Evolutionary conservation across 805 yeast genomes (phyloP).

Genomic region (Cyberlindnera petersonii): DNA sequence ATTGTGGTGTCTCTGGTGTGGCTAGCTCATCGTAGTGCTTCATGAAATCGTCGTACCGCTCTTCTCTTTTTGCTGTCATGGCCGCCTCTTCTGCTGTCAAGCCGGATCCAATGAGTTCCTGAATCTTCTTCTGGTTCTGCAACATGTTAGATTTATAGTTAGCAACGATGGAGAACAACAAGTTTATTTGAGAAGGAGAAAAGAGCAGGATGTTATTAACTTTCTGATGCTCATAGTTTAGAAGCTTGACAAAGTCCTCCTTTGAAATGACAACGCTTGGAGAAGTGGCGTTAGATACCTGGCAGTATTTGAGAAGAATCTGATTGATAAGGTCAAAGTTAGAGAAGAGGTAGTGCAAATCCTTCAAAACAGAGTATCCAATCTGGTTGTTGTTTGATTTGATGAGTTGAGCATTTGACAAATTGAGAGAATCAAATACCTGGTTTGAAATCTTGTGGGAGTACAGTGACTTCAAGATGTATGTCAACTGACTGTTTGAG

Average conservation of each 20-base stretch:
- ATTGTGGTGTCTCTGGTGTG: constrained; percentile 14
- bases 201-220: constrained; percentile 38
- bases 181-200: constrained; percentile 38
- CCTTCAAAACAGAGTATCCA: constrained; percentile 35
- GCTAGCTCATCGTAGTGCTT: constrained; percentile 18
- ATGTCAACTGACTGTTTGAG: constrained; percentile 33
- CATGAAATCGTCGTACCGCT: constrained; percentile 13
- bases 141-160: constrained; percentile 30
- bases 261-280: constrained; percentile 33
- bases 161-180: constrained; percentile 30
- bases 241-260: constrained; percentile 31
- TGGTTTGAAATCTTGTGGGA: constrained; percentile 38
- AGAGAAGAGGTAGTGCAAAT: constrained; percentile 35
- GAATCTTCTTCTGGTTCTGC: constrained; percentile 17
- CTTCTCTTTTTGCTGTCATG: constrained; percentile 10
- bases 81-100: constrained; percentile 9
- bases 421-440: constrained; percentile 31
- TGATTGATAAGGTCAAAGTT: constrained; percentile 39
- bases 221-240: constrained; percentile 36
- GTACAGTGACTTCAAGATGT: constrained; percentile 32
- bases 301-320: constrained; percentile 32
- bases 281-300: constrained; percentile 8
- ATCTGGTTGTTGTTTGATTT: constrained; percentile 26
- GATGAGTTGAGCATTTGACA: constrained; percentile 13
- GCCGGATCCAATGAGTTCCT: constrained; percentile 12